Conservation (phyloP, 345 rosid species). For the Nasturtium officinale region DNA sequence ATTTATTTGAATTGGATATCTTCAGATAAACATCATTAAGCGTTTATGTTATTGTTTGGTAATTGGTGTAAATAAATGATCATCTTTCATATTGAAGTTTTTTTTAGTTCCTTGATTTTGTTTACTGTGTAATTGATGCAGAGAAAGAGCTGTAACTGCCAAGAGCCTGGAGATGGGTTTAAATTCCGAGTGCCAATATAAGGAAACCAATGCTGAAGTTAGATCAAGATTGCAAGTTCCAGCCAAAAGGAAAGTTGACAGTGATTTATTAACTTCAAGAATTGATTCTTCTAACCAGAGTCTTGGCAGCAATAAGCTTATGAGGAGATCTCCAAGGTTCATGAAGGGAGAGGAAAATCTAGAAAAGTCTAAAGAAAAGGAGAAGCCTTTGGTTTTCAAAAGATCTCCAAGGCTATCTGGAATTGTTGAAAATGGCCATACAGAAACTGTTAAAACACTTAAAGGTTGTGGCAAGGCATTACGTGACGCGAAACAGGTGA, state of each 20-base stretch:
- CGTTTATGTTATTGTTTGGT: neutral
- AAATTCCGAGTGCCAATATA: constrained; percentile 30
- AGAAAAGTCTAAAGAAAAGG: constrained; percentile 15
- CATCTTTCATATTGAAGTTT: neutral
- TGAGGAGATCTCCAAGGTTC: constrained; percentile 49
- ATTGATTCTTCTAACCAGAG: constrained; percentile 2
- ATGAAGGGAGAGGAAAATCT: constrained; percentile 26
- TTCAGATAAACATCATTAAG: neutral
- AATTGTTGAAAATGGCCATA: constrained; percentile 26
- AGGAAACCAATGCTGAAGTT: neutral
- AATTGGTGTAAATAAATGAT: neutral
- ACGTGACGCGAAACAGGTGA: constrained; percentile 20
- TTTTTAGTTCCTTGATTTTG: neutral
- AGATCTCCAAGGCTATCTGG: constrained; percentile 38
- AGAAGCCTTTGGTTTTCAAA: constrained; percentile 12
- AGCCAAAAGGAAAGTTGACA: constrained; percentile 36
- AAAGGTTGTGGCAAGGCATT: constrained; percentile 14
- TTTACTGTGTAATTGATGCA: constrained; percentile 15
- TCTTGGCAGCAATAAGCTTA: constrained; percentile 13
- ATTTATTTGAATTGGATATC: neutral
- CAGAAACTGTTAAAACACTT: constrained; percentile 2
- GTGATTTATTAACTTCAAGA: constrained; percentile 25
- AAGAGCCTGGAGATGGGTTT: constrained; percentile 34
- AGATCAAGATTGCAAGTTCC: constrained; percentile 2
- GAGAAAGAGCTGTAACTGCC: constrained; percentile 33